Conservation (phyloP, 805 yeast species). For the Zygotorulaspora sp. region DNA sequence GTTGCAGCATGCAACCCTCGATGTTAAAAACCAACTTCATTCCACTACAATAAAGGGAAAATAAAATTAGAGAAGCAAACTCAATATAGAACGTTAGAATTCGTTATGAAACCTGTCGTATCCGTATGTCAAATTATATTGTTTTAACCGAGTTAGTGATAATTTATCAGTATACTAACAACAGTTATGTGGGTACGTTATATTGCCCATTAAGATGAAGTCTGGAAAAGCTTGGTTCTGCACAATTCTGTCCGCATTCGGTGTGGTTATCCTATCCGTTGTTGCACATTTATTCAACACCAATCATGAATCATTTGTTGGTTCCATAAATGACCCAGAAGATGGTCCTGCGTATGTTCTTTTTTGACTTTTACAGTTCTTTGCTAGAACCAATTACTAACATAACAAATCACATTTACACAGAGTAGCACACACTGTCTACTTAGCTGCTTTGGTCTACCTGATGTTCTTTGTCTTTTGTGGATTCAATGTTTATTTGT, state of each 20-base stretch:
- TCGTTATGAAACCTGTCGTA: conserved; percentile 44
- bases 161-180: conserved; percentile 1
- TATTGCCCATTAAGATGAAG: conserved; percentile 23
- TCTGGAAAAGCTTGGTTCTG: conserved; percentile 92
- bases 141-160: no score
- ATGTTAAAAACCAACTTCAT: background rate
- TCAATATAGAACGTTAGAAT: conserved; percentile 2
- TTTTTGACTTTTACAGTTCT: background rate
- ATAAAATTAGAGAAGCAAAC: conserved; percentile 1
- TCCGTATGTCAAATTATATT: conserved; percentile 47
- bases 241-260: conserved; percentile 88
- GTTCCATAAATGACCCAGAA: conserved; percentile 83
- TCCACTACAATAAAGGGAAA: background rate
- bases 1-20: conserved; percentile 1
- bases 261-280: conserved; percentile 78
- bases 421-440: conserved; percentile 82
- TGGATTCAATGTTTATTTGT: conserved; percentile 72
- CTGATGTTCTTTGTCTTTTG: conserved; percentile 78
- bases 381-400: conserved; percentile 5
- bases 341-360: conserved; percentile 70
- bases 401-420: conserved; percentile 5
- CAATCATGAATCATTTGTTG: conserved; percentile 88
- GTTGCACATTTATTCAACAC: conserved; percentile 76
- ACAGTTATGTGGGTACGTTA: no score
- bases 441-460: conserved; percentile 84